These are phyloP conservation scores for Sporothrix mexicana DNA, from an alignment of 2,329 filamentous ascomycete species.

Conservation along the genomic window DNA sequence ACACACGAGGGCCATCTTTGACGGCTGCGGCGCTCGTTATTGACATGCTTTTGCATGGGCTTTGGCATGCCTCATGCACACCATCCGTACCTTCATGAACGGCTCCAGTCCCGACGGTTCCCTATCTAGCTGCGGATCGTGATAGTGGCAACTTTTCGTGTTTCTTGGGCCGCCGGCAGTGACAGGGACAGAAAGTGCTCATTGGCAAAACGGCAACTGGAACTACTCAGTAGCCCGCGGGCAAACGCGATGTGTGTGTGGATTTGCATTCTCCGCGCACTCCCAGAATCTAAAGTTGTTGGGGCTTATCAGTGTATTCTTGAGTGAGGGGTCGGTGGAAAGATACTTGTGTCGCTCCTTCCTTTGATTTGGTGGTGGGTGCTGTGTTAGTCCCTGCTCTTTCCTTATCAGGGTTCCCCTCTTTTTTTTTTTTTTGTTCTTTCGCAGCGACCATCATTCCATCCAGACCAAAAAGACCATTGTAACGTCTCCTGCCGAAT, in stretches of 20 bases:
- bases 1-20: neutral
- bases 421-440: neutral
- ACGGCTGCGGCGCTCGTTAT: neutral
- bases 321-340: neutral
- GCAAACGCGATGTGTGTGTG: slow-evolving; percentile 21
- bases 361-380: neutral
- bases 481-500: neutral
- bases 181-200: neutral
- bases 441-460: neutral
- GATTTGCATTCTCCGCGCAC: slow-evolving; percentile 15
- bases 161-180: neutral
- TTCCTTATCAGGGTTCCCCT: slow-evolving; percentile 28
- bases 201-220: neutral
- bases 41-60: neutral
- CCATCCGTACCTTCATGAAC: too few relatives aligned
- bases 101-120: neutral
- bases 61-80: neutral
- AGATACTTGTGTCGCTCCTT: slow-evolving; percentile 21
- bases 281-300: neutral
- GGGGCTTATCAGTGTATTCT: slow-evolving; percentile 14
- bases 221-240: slow-evolving; percentile 9
- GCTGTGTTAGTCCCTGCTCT: slow-evolving; percentile 11
- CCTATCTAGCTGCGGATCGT: slow-evolving; percentile 4
- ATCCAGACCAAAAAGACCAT: neutral
- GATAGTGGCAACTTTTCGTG: slow-evolving; percentile 28